Evolutionary conservation across 495 filamentous ascomycete genomes (phyloP).

Genomic region (Penicillium mononematosum): DNA sequence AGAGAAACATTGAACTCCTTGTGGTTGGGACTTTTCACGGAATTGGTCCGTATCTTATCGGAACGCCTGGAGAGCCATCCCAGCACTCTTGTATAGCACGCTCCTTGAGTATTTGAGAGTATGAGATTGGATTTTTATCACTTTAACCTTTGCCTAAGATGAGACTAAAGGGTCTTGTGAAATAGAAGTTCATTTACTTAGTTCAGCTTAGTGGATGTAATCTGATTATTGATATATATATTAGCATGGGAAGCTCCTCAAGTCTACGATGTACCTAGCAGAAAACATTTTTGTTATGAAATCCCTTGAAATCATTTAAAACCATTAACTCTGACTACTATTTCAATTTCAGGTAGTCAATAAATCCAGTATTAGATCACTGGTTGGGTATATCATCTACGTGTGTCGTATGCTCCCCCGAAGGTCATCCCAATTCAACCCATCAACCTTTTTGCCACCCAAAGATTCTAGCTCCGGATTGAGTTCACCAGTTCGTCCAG

Average conservation of each 20-base stretch:
- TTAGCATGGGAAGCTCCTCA: background rate
- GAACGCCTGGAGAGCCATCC: background rate
- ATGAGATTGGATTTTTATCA: background rate
- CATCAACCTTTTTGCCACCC: constrained; percentile 50
- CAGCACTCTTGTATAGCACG: background rate
- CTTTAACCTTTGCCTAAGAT: background rate
- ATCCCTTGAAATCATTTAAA: background rate
- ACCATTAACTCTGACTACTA: constrained; percentile 6
- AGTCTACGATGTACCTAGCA: background rate
- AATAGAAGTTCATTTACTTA: background rate
- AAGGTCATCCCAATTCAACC: constrained; percentile 54
- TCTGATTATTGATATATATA: background rate
- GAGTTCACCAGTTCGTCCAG: constrained; percentile 45
- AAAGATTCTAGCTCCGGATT: constrained; percentile 39
- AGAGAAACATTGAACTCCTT: constrained; percentile 2
- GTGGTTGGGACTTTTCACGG: constrained; percentile 13
- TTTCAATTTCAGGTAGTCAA: background rate
- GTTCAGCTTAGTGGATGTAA: background rate
- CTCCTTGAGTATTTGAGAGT: background rate
- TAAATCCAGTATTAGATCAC: constrained; percentile 12
- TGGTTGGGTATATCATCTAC: constrained; percentile 23
- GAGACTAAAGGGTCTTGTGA: background rate
- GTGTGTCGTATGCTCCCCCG: constrained; percentile 39
- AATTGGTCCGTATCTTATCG: constrained; percentile 13
- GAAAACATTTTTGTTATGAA: background rate